Conservation (phyloP, 1,284 basidiomycete genomes). For the Sanguinoderma infundibulare region DNA sequence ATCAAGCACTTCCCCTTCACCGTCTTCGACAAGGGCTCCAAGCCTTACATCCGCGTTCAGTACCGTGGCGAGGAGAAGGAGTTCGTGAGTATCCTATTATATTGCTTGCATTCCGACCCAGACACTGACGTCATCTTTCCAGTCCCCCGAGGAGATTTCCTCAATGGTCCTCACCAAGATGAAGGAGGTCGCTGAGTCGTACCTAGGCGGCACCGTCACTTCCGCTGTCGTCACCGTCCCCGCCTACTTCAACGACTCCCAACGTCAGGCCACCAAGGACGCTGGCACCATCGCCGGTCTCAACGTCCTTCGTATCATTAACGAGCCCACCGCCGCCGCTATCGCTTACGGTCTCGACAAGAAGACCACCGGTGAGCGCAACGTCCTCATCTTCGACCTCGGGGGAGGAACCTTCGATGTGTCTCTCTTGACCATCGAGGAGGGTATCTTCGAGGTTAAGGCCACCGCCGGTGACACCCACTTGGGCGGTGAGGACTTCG, state of each 20-base stretch:
- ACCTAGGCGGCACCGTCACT: slow-evolving; percentile 83
- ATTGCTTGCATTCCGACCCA: not conserved
- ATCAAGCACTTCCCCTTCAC: slow-evolving; percentile 97
- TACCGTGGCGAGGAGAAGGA: slow-evolving; percentile 93
- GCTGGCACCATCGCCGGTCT: slow-evolving; percentile 90
- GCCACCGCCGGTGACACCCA: slow-evolving; percentile 99
- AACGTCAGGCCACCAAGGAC: slow-evolving; percentile 95
- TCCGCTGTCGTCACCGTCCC: slow-evolving; percentile 96
- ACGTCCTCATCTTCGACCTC: slow-evolving; percentile 97
- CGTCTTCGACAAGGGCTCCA: slow-evolving; percentile 80
- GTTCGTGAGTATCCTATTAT: slow-evolving; percentile 66
- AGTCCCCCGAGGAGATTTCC: slow-evolving; percentile 96
- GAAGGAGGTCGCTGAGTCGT: slow-evolving; percentile 98
- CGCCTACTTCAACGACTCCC: slow-evolving; percentile 98
- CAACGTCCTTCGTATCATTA: slow-evolving; percentile 96
- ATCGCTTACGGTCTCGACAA: slow-evolving; percentile 96
- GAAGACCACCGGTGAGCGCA: slow-evolving; percentile 87
- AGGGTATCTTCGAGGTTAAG: slow-evolving; percentile 99
- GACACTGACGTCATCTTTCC: slow-evolving; percentile 13
- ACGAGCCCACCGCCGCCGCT: slow-evolving; percentile 94
- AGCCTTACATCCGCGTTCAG: slow-evolving; percentile 89
- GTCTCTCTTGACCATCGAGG: slow-evolving; percentile 96
- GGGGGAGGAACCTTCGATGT: slow-evolving; percentile 99
- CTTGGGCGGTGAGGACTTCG: slow-evolving; percentile 98
- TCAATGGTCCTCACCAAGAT: slow-evolving; percentile 98